These are phyloP conservation scores for Aureobasidium sp. DNA, from an alignment of 2,329 filamentous ascomycete species.

Conservation along the genomic window DNA sequence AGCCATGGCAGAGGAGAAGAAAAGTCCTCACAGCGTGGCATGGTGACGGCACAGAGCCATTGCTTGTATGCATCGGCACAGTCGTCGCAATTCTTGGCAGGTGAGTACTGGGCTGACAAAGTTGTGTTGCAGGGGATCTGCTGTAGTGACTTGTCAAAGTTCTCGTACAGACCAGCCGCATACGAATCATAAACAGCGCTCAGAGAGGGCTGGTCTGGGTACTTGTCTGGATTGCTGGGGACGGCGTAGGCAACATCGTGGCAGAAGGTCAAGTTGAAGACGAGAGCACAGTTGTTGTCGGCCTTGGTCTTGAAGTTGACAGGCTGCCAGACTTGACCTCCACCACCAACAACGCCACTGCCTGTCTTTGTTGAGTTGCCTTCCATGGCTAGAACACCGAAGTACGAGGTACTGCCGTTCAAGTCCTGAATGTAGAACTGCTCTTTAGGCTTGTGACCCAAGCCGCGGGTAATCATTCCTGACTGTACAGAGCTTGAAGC, in stretches of 20 bases:
- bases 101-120: slow-evolving; percentile 67
- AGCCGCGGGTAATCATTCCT: slow-evolving; percentile 60
- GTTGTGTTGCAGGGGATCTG: slow-evolving; percentile 80
- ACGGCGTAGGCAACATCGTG: slow-evolving; percentile 84
- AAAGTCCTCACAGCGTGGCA: slow-evolving; percentile 88
- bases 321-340: slow-evolving; percentile 63
- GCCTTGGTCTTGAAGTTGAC: slow-evolving; percentile 35
- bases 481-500: slow-evolving; percentile 29
- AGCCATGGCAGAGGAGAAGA: slow-evolving; percentile 48
- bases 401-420: slow-evolving; percentile 62
- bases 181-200: slow-evolving; percentile 69
- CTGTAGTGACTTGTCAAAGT: slow-evolving; percentile 73
- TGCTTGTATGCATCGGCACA: slow-evolving; percentile 78
- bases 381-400: slow-evolving; percentile 61
- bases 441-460: slow-evolving; percentile 64
- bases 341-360: slow-evolving; percentile 54
- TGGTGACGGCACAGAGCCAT: slow-evolving; percentile 90
- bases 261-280: slow-evolving; percentile 85
- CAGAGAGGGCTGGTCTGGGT: slow-evolving; percentile 53
- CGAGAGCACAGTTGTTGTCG: slow-evolving; percentile 75
- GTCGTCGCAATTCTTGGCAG: slow-evolving; percentile 65
- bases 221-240: slow-evolving; percentile 63
- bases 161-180: slow-evolving; percentile 59
- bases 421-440: slow-evolving; percentile 79
- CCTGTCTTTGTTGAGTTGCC: slow-evolving; percentile 46